Evolutionary conservation across 257 asterid species (phyloP).

Genomic region (Solanum chilense): DNA sequence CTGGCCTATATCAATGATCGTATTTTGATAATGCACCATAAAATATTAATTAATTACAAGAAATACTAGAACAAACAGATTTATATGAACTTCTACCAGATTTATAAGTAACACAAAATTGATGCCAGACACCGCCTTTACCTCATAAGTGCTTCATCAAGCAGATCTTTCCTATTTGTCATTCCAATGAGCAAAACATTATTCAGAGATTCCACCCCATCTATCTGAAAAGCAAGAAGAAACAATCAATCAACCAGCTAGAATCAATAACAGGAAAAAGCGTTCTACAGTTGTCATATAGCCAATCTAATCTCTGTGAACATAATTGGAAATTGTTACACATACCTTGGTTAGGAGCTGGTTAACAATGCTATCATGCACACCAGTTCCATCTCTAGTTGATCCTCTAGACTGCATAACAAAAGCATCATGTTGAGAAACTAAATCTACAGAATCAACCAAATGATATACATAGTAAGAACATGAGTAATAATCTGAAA

Average conservation of each 20-base stretch:
- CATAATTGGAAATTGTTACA: conserved; percentile 5
- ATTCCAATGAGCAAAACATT: conserved; percentile 98
- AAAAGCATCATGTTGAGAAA: conserved; percentile 6
- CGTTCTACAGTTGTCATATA: neutral
- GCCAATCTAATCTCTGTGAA: neutral
- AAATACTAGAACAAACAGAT: neutral
- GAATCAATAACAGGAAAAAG: neutral
- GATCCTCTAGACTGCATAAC: conserved; percentile 93
- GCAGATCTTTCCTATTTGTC: conserved; percentile 97
- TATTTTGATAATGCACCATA: neutral
- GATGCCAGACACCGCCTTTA: conserved; percentile 12
- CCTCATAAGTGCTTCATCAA: conserved; percentile 99
- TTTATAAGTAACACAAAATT: neutral
- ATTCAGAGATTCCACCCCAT: conserved; percentile 98
- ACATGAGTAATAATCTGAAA: neutral
- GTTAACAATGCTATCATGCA: conserved; percentile 96
- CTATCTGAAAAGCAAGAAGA: conserved; percentile 53
- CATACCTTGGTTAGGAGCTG: conserved; percentile 97
- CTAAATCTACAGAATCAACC: neutral
- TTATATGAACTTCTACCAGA: neutral
- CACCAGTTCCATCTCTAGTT: conserved; percentile 99
- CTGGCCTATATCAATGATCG: conserved; percentile 49
- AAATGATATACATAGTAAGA: neutral
- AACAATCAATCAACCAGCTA: neutral
- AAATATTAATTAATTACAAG: neutral